Conservation (phyloP, 495 filamentous ascomycete genomes). For the Platismatia glauca region DNA sequence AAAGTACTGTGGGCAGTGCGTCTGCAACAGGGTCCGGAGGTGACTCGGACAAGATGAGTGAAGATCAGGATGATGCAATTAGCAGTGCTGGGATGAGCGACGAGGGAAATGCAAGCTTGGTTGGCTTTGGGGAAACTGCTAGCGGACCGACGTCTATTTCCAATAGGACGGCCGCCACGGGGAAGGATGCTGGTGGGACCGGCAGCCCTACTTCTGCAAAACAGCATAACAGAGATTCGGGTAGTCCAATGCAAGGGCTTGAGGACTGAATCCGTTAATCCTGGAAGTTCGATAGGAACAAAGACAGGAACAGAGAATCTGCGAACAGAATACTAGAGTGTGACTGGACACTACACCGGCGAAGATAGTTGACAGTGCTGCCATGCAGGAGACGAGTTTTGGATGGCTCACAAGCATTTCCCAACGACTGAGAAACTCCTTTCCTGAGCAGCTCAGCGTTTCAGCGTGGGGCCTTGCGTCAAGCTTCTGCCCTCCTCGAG, state of each 20-base stretch:
- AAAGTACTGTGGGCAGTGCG: slow-evolving; percentile 79
- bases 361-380: neutral
- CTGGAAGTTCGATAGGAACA: neutral
- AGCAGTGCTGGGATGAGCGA: slow-evolving; percentile 68
- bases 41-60: slow-evolving; percentile 72
- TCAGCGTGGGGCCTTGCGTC: neutral
- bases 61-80: slow-evolving; percentile 52
- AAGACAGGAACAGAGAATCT: neutral
- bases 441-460: neutral
- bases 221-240: slow-evolving; percentile 17
- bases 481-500: neutral
- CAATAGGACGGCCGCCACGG: slow-evolving; percentile 22
- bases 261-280: slow-evolving; percentile 15
- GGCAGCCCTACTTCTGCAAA: slow-evolving; percentile 11
- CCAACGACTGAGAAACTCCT: neutral
- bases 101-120: slow-evolving; percentile 62
- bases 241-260: slow-evolving; percentile 28
- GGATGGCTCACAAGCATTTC: neutral
- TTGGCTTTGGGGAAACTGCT: slow-evolving; percentile 82
- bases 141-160: slow-evolving; percentile 57
- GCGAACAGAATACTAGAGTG: neutral
- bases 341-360: neutral
- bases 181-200: slow-evolving; percentile 13
- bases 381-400: neutral
- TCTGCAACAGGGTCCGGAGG: slow-evolving; percentile 68